These are phyloP conservation scores for Alopecurus myosuroides DNA, from an alignment of 176 grass and related monocot genomes.

Conservation along the genomic window DNA sequence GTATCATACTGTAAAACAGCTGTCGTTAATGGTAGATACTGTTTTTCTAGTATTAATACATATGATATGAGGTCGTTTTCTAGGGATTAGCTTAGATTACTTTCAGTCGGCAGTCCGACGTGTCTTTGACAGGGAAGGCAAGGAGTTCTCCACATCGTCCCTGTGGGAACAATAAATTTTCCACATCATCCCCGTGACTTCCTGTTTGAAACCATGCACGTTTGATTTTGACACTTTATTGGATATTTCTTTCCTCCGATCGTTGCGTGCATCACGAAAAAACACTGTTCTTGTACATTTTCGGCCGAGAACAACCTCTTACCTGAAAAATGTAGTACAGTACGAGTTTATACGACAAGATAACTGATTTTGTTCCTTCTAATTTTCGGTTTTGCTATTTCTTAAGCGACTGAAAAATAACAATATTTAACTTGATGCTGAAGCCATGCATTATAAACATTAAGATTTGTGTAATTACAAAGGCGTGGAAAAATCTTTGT, in stretches of 20 bases:
- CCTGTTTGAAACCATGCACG: conserved; percentile 2
- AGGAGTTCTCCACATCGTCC: background rate
- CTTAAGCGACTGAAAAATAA: background rate
- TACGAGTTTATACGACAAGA: background rate
- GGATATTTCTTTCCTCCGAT: background rate
- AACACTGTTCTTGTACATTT: background rate
- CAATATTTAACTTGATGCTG: no score
- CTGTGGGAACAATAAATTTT: background rate
- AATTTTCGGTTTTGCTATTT: background rate
- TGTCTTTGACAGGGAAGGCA: conserved; percentile 9
- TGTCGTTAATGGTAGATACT: background rate
- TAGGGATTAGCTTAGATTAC: background rate
- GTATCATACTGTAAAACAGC: background rate
- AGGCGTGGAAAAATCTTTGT: background rate
- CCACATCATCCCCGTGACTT: background rate
- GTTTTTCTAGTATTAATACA: background rate
- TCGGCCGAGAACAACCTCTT: conserved; percentile 10
- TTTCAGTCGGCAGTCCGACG: conserved; percentile 26
- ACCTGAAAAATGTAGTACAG: background rate
- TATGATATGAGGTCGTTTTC: conserved; percentile 28
- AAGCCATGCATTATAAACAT: background rate
- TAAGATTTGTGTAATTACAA: background rate
- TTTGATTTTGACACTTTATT: conserved; percentile 26
- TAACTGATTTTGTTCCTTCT: background rate
- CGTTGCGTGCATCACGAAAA: background rate